A percentile compares a stretch with the other conserved stretches of the same genome.
Conservation (phyloP, 805 yeast species). For the Komagataella ulmi region DNA sequence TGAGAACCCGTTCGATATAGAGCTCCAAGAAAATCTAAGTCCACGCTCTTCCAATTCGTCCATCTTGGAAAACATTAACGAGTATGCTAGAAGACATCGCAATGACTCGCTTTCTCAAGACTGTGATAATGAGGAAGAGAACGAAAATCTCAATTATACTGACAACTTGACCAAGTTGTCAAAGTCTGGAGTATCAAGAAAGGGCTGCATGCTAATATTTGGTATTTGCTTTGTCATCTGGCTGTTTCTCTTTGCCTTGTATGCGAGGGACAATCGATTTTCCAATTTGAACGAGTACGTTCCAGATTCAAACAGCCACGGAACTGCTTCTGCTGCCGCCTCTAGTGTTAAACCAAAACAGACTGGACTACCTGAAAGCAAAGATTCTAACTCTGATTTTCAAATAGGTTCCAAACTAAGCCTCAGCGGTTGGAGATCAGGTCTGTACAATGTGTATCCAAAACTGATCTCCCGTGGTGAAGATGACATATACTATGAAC, state of each 20-base stretch:
- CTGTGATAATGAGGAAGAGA: constrained; percentile 12
- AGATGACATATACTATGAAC: background rate
- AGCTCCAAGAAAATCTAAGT: constrained; percentile 2
- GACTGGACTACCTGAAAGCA: background rate
- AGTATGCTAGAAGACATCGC: constrained; percentile 4
- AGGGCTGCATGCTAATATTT: constrained; percentile 4
- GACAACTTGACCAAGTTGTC: background rate
- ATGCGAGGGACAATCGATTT: constrained; percentile 10
- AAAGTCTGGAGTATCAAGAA: background rate
- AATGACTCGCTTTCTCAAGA: background rate
- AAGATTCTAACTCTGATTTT: background rate
- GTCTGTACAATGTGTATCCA: constrained; percentile 9
- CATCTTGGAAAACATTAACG: constrained; percentile 18
- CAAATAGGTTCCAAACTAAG: background rate
- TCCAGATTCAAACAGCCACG: constrained; percentile 3
- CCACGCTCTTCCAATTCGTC: constrained; percentile 11
- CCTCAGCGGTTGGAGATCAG: constrained; percentile 3
- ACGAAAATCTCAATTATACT: constrained; percentile 20
- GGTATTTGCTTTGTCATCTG: constrained; percentile 12
- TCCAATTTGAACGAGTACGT: constrained; percentile 7
- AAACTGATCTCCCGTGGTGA: background rate
- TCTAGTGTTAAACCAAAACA: background rate
- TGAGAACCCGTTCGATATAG: constrained; percentile 1
- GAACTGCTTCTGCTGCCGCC: background rate
- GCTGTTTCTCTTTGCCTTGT: constrained; percentile 11